Percentiles rank a stretch among this genome's conserved stretches.
phyloP scores from a whole-genome alignment of 768 basidiomycete genomes.

The Pleurotus djamor region DNA sequence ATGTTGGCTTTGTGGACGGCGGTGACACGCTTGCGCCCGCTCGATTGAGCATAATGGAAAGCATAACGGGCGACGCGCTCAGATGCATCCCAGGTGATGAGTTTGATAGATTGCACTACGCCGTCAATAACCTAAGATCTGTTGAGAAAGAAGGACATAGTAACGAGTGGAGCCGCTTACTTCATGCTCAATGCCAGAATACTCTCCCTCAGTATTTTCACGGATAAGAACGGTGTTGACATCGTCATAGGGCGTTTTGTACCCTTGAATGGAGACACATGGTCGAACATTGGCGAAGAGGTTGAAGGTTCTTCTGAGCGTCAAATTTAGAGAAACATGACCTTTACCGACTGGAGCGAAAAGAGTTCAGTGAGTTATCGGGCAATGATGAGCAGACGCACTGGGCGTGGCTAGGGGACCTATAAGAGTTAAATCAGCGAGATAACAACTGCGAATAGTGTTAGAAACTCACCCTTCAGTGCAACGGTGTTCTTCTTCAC shows the following conservation, averaged over 20 bases:
- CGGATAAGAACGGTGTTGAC: constrained; percentile 98
- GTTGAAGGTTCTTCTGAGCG: constrained; percentile 95
- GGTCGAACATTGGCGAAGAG: constrained; percentile 99
- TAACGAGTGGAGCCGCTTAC: constrained; percentile 35
- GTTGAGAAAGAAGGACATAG: constrained; percentile 2
- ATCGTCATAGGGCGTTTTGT: constrained; percentile 97
- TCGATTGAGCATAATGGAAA: constrained; percentile 93
- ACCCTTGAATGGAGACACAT: constrained; percentile 93
- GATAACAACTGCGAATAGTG: neutral
- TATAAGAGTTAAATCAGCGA: constrained; percentile 21
- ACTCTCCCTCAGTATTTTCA: constrained; percentile 99
- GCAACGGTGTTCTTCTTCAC: constrained; percentile 98
- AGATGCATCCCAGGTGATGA: constrained; percentile 98
- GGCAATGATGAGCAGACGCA: constrained; percentile 35
- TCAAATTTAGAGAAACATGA: constrained; percentile 97
- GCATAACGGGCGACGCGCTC: constrained; percentile 98
- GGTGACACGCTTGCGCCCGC: constrained; percentile 88
- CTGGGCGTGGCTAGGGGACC: constrained; percentile 97
- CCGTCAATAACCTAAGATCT: constrained; percentile 80
- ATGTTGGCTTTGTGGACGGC: constrained; percentile 99
- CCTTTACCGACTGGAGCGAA: constrained; percentile 85
- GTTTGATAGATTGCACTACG: constrained; percentile 99
- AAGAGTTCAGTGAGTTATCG: constrained; percentile 8
- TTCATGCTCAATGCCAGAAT: constrained; percentile 99
- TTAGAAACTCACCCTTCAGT: constrained; percentile 71